These are phyloP conservation scores for Sarocladiaceae sp. DNA, from an alignment of 2,329 filamentous ascomycete species.

Conservation along the genomic window DNA sequence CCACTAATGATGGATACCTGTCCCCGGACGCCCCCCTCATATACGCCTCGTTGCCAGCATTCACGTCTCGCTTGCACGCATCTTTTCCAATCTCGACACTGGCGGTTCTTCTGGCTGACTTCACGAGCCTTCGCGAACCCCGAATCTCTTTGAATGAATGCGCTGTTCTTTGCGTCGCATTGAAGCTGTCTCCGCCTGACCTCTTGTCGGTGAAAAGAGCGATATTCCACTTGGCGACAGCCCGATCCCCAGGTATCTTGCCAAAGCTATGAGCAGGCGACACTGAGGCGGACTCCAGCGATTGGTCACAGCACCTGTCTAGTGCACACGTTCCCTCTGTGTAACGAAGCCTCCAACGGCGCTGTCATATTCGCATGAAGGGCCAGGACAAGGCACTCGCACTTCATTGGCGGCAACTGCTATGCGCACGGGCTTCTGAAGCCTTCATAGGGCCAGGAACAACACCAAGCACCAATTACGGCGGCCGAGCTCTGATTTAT, in stretches of 20 bases:
- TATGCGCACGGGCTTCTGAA: not conserved
- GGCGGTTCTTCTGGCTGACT: not conserved
- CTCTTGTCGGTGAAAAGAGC: not conserved
- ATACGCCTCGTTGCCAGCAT: constrained; percentile 7
- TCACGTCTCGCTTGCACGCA: constrained; percentile 1
- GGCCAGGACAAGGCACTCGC: not conserved
- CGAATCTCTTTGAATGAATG: not conserved
- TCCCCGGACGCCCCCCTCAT: constrained; percentile 9
- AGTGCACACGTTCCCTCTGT: not conserved
- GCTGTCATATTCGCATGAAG: not conserved
- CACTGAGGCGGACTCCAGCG: not conserved
- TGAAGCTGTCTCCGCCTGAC: not conserved
- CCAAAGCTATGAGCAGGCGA: not conserved
- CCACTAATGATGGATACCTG: constrained; percentile 6
- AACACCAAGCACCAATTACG: not conserved
- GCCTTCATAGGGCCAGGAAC: not conserved
- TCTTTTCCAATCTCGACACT: not conserved
- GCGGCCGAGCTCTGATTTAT: not conserved
- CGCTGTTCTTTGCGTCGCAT: not conserved
- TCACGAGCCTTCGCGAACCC: not conserved
- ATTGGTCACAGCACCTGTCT: not conserved
- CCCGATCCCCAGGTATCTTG: too few species aligned
- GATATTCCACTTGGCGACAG: not conserved
- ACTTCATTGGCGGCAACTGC: not conserved
- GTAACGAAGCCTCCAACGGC: not conserved